Evolutionary conservation across 345 rosid genomes (phyloP).

Genomic region (Reutealis trisperma): DNA sequence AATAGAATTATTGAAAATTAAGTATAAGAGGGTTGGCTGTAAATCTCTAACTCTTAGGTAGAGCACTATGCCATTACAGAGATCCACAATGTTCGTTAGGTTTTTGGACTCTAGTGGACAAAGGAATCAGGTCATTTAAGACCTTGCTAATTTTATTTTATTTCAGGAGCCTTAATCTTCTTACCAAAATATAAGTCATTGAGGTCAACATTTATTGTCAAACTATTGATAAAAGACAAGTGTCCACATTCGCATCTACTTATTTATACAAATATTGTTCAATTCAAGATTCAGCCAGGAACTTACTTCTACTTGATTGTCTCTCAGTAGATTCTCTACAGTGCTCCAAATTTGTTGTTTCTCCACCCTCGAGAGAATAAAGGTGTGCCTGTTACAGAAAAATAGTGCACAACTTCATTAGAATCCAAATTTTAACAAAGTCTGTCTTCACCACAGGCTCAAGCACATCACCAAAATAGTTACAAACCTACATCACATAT

Average conservation of each 20-base stretch:
- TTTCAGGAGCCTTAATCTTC: not conserved
- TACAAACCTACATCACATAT: not conserved
- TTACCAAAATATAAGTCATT: constrained; percentile 3
- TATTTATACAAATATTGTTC: not conserved
- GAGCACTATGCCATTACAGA: constrained; percentile 10
- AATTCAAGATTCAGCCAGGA: constrained; percentile 19
- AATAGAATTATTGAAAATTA: no score
- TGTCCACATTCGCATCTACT: not conserved
- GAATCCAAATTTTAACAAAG: constrained; percentile 7
- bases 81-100: constrained; percentile 1
- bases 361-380: constrained; percentile 65
- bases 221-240: not conserved
- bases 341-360: constrained; percentile 80
- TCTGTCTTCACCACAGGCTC: constrained; percentile 8
- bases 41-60: constrained; percentile 13
- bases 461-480: not conserved
- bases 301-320: constrained; percentile 97
- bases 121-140: not conserved
- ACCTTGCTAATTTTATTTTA: not conserved
- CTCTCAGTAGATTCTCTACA: constrained; percentile 77
- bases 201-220: not conserved
- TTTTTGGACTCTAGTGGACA: constrained; percentile 2
- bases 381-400: constrained; percentile 68
- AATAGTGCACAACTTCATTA: constrained; percentile 18
- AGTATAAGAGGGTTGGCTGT: no score